Conservation (phyloP, 495 filamentous ascomycete genomes). For the Aspergillus cavernicola region DNA sequence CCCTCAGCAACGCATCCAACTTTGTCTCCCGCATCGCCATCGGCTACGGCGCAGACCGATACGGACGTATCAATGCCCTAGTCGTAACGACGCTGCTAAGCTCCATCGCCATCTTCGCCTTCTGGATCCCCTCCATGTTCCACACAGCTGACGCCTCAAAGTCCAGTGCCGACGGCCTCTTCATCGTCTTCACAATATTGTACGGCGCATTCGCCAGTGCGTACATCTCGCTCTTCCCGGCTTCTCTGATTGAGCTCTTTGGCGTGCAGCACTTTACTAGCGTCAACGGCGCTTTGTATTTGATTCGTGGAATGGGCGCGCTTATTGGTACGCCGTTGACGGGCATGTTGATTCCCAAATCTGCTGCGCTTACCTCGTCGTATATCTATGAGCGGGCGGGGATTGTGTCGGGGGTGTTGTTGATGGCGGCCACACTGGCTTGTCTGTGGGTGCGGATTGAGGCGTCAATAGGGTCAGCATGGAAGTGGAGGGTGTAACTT, state of each 20-base stretch:
- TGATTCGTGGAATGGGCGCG: slow-evolving; percentile 52
- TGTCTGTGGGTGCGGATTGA: slow-evolving; percentile 36
- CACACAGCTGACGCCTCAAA: slow-evolving; percentile 19
- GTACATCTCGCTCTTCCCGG: slow-evolving; percentile 37
- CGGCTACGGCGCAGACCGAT: slow-evolving; percentile 44
- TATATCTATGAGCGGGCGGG: slow-evolving; percentile 27
- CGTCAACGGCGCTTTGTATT: slow-evolving; percentile 55
- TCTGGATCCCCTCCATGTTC: slow-evolving; percentile 44
- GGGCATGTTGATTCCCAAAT: slow-evolving; percentile 32
- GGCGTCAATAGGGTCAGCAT: slow-evolving; percentile 17
- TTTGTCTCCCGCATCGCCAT: slow-evolving; percentile 47
- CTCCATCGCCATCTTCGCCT: slow-evolving; percentile 40
- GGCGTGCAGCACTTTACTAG: slow-evolving; percentile 55
- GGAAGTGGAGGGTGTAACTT: slow-evolving; percentile 25
- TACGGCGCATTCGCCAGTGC: slow-evolving; percentile 51
- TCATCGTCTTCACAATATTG: slow-evolving; percentile 49
- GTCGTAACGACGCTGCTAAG: slow-evolving; percentile 46
- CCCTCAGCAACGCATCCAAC: slow-evolving; percentile 53
- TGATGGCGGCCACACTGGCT: slow-evolving; percentile 32
- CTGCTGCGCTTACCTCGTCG: slow-evolving; percentile 19
- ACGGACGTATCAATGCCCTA: slow-evolving; percentile 53
- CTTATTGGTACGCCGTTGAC: slow-evolving; percentile 50
- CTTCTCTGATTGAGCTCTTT: slow-evolving; percentile 53
- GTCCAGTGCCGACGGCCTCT: slow-evolving; percentile 31
- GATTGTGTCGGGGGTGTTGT: slow-evolving; percentile 29